These are phyloP conservation scores for Populus hybrid DNA, from an alignment of 441 rosid genomes.

Conservation along the genomic window DNA sequence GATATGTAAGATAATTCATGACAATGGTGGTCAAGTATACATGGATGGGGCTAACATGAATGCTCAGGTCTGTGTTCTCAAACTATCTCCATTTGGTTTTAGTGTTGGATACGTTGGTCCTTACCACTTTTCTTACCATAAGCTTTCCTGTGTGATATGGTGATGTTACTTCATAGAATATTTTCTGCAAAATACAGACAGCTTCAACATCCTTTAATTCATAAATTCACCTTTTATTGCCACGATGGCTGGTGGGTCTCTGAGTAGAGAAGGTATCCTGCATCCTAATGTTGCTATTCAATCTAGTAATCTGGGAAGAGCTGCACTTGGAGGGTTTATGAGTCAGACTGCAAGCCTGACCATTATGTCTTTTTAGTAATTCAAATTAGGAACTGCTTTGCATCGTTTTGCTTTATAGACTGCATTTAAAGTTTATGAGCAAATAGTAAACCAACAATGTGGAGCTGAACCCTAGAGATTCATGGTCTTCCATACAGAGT, in stretches of 20 bases:
- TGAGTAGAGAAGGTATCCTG: not conserved
- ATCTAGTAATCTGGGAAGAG: not conserved
- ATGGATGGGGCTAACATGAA: slow-evolving; percentile 99
- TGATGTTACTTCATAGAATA: not conserved
- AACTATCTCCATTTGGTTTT: slow-evolving; percentile 4
- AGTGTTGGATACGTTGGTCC: not conserved
- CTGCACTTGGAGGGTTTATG: not conserved
- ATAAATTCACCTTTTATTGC: not conserved
- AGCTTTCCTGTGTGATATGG: not conserved
- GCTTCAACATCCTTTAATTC: not conserved
- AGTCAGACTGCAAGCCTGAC: not conserved
- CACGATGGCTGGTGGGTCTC: not conserved
- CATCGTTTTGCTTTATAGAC: not conserved
- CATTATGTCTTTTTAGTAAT: not conserved
- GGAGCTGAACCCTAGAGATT: not conserved
- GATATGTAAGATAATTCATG: slow-evolving; percentile 89
- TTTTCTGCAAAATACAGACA: not conserved
- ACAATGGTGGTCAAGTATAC: slow-evolving; percentile 95
- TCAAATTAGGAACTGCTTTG: not conserved
- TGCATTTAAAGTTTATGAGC: not conserved
- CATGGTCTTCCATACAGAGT: not conserved
- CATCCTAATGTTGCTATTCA: not conserved
- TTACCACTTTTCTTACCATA: not conserved
- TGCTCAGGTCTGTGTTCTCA: slow-evolving; percentile 61
- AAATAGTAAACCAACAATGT: not conserved